phyloP scores from a whole-genome alignment of 495 filamentous ascomycete species.

The Darksidea phi region DNA sequence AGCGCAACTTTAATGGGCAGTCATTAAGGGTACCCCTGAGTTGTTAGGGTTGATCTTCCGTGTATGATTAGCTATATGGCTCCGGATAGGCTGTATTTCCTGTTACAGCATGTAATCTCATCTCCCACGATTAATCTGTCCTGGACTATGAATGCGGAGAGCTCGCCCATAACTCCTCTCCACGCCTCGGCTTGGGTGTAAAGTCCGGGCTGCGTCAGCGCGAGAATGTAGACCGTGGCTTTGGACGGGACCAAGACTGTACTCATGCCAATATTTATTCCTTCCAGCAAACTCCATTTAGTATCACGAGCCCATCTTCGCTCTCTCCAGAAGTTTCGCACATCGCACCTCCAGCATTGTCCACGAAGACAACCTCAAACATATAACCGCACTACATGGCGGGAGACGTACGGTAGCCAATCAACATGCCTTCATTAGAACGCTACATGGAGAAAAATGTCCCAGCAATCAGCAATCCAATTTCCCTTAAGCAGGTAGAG shows the following conservation, averaged over 20 bases:
- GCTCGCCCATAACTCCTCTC: slow-evolving; percentile 2
- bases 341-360: too few species aligned
- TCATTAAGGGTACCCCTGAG: too few species aligned
- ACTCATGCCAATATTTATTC: background rate
- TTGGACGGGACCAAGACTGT: background rate
- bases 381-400: too few species aligned
- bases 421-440: slow-evolving; percentile 72
- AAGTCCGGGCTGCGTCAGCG: background rate
- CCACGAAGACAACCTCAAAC: too few species aligned
- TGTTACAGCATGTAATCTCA: background rate
- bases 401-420: slow-evolving; percentile 77
- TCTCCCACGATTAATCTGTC: slow-evolving; percentile 20
- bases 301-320: too few species aligned
- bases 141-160: slow-evolving; percentile 14
- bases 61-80: too few species aligned
- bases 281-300: too few species aligned
- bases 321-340: too few species aligned
- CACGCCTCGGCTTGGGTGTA: slow-evolving; percentile 22
- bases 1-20: too few species aligned
- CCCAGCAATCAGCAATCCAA: slow-evolving; percentile 69
- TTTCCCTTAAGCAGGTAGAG: slow-evolving; percentile 77
- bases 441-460: slow-evolving; percentile 67
- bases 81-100: too few species aligned
- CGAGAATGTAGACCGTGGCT: background rate
- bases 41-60: too few species aligned